Evolutionary conservation across 2,329 filamentous ascomycete genomes (phyloP).

Genomic region (Calycina herbarum): DNA sequence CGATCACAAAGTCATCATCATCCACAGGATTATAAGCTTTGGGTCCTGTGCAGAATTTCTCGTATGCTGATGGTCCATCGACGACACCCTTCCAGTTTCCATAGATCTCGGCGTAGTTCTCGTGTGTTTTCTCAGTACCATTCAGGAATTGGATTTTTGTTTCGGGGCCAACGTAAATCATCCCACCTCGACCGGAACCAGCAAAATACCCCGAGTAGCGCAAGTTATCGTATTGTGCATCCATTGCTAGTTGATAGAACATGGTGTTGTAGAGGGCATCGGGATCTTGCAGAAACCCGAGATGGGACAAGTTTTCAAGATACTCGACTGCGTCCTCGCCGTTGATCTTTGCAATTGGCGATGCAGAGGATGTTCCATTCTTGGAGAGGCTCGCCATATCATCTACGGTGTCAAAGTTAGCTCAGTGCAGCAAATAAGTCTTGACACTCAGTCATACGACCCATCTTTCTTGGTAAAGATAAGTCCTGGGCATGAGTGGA

Average conservation of each 20-base stretch:
- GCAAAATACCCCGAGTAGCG: constrained; percentile 40
- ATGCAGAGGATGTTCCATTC: constrained; percentile 41
- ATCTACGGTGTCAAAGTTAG: constrained; percentile 42
- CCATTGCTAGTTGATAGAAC: constrained; percentile 39
- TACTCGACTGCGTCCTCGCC: constrained; percentile 50
- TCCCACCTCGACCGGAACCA: constrained; percentile 34
- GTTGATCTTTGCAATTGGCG: constrained; percentile 54
- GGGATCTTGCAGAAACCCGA: constrained; percentile 39
- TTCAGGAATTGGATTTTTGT: constrained; percentile 43
- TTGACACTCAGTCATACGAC: background rate
- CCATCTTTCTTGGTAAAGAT: background rate
- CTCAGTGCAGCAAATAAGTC: constrained; percentile 14
- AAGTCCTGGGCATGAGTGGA: background rate
- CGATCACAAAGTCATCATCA: constrained; percentile 7
- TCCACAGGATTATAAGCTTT: constrained; percentile 6
- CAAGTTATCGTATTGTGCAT: constrained; percentile 19
- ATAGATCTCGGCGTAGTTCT: constrained; percentile 40
- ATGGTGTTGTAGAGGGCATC: constrained; percentile 44
- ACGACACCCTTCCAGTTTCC: constrained; percentile 32
- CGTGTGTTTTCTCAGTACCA: constrained; percentile 37
- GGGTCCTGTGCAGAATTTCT: constrained; percentile 33
- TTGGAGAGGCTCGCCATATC: constrained; percentile 19
- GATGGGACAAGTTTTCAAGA: constrained; percentile 45
- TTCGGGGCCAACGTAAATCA: constrained; percentile 40
- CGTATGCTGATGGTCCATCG: constrained; percentile 30